Evolutionary conservation across 2,329 filamentous ascomycete genomes (phyloP), one percentile per base, ranked within the genome.

Genomic region (Botrytis sinoallii): DNA sequence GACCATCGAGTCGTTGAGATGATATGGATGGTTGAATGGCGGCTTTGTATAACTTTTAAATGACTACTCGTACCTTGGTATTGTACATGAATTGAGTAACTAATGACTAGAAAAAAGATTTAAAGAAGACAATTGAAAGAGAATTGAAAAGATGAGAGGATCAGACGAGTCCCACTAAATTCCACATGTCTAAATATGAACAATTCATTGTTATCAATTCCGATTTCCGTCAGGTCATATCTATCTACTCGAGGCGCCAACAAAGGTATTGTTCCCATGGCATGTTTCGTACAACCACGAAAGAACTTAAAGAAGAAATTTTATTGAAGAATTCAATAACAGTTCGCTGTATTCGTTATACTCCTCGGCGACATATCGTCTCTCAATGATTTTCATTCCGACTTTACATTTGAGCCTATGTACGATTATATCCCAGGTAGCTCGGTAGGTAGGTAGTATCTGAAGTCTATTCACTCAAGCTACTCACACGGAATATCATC

Each of bases 321-420:
- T 67, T 20, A 67, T 67, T 25, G 32, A 52, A n/a, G 18, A 52
- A 65, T 35, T 48, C 29, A 25, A 48, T 46, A 32, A 12, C 14
- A 25, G 1, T 46, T 48, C 42, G 12, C 18, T 44, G 14, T 35
- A 42, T 63, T 42, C 60, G 7, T 63, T 42, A 8, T 25, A 18
- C 46, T 25, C 42, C 10, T 66, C 44, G 44, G 64, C 44, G 64
- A 48, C 22, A 48, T 38, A 9, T 22, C 64, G 4, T 66, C 29
- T 35, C 25, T n/a, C 29, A 10, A 18, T 35, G 12, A 8, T 35
- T 48, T 29, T 18, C 64, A 38, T 67, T 38, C 61, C 61, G 61
- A 48, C 29, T 48, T 25, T 66, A 65, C 42, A 65, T 65, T 64
- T 65, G n/a, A 46, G 25, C 63, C 63, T 46, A 65, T 48, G 42